Base-by-base conservation (phyloP, 2,329 filamentous ascomycete genomes). In the Leptosphaerulina australis region DNA sequence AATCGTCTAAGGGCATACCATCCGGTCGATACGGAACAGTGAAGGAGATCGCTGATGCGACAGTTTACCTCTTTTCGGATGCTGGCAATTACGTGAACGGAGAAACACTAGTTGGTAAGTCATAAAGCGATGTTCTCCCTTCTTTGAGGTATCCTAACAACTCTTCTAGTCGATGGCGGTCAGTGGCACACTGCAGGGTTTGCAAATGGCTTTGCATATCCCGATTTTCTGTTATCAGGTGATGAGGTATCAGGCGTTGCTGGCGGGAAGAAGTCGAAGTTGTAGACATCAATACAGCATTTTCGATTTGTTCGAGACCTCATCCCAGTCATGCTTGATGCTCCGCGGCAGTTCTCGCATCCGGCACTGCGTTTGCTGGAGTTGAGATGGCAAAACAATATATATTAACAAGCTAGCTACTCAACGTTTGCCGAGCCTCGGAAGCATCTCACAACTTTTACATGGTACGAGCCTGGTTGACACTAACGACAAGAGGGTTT, bases 31-130 rank as follows among this genome's bases (percentile, higher is more conserved):
- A 85, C 72, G 94, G 93, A 5, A 83, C 83, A 0, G 84, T 96
- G 20, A 88, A 88, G 58, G 93, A 99, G 67, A 91, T 99, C 64
- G 88, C 91, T 0, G 93, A 99, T 73, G 90, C 93, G 1, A 97
- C 93, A 0, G 83, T 97, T 0, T 99, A 86, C 64, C 72, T 97
- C 46, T 94, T 97, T 68, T 89, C 88, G 35, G 89, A 96, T 35
- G 85, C 90, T 0, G 93, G 87, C 0, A 91, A 87, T 69, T 96
- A 89, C 71, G 85, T 97, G 36, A 96, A 89, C 60, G 94, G 91
- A 1, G 86, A 91, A 59, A 83, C 85, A 3, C 75, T 97, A 26
- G 88, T 96, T 24, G 89, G 90, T 59, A 84, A 88, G 72, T 70
- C 9, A 2, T 14, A 14, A 10, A 7, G 6, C 31, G 21, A 7